Conservation (phyloP, 495 filamentous ascomycete species). For the Apodospora peruviana region DNA sequence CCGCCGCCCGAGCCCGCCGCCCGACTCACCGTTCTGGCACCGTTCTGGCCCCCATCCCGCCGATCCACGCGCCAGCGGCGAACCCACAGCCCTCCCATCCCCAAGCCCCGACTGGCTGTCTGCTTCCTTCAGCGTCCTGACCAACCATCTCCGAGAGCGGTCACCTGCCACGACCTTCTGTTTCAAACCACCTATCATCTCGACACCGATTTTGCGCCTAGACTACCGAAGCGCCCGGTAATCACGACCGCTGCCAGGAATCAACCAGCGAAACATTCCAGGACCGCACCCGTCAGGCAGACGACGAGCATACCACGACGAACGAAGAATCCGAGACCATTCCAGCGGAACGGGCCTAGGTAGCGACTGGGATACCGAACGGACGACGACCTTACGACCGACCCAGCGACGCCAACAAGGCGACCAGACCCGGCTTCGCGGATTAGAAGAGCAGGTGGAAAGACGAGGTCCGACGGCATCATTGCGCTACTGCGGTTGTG, state of each 20-base stretch:
- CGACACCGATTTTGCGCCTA: slow-evolving; percentile 12
- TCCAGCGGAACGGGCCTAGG: no score
- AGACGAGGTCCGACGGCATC: no score
- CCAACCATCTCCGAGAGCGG: slow-evolving; percentile 29
- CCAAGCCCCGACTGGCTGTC: slow-evolving; percentile 1
- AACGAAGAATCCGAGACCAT: not conserved
- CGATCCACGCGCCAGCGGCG: not conserved
- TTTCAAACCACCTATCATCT: slow-evolving; percentile 27
- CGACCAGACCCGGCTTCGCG: no score
- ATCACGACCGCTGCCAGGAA: not conserved
- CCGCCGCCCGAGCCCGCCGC: not conserved
- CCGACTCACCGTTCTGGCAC: no score
- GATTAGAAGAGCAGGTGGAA: no score
- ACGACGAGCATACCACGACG: not conserved
- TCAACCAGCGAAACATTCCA: not conserved
- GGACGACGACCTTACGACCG: not conserved
- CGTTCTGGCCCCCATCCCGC: not conserved
- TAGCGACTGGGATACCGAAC: not conserved
- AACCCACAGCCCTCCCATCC: not conserved
- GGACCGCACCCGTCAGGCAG: not conserved
- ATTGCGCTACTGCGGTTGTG: no score
- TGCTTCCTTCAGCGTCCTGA: slow-evolving; percentile 14
- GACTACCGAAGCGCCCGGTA: slow-evolving; percentile 2
- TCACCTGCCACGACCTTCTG: slow-evolving; percentile 23
- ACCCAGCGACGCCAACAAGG: no score